A percentile compares a stretch with the other conserved stretches of the same genome.
Evolutionary conservation across 371 early-diverging fungal species (phyloP).

Genomic region (Zopfochytrium polystomum): DNA sequence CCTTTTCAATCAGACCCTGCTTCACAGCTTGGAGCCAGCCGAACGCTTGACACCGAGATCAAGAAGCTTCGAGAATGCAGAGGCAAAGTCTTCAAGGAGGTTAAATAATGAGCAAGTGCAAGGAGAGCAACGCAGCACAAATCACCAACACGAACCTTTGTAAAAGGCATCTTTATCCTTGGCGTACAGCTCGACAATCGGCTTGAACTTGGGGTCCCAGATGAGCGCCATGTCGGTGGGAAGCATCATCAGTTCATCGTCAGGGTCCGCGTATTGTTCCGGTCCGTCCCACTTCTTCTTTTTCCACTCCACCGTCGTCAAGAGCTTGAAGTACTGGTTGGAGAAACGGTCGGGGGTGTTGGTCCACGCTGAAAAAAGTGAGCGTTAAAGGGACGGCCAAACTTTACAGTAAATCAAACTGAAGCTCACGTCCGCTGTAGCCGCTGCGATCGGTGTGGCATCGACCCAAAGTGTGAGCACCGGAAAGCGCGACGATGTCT

Average conservation of each 20-base stretch:
- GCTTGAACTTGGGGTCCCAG: conserved; percentile 58
- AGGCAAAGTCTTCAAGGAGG: conserved; percentile 83
- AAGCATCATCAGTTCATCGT: conserved; percentile 80
- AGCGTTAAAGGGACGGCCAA: not conserved
- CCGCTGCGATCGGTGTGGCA: conserved; percentile 78
- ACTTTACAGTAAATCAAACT: not conserved
- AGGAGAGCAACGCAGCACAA: not conserved
- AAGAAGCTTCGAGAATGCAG: conserved; percentile 79
- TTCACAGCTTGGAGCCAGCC: conserved; percentile 8
- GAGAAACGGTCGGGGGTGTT: conserved; percentile 82
- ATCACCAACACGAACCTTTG: conserved; percentile 54
- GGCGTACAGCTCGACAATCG: conserved; percentile 79
- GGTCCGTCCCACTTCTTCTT: conserved; percentile 85
- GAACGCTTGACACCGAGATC: conserved; percentile 71
- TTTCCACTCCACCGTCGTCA: conserved; percentile 60
- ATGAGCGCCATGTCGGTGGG: conserved; percentile 79
- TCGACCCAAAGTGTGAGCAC: too few relatives aligned
- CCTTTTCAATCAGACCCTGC: too few relatives aligned
- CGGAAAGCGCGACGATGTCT: conserved; percentile 88
- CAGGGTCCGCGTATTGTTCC: conserved; percentile 73
- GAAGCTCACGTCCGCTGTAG: conserved; percentile 64
- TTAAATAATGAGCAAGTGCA: not conserved
- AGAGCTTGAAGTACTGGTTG: conserved; percentile 66
- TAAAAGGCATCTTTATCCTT: conserved; percentile 48
- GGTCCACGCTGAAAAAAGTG: conserved; percentile 63